Evolutionary conservation across 371 early-diverging fungal genomes (phyloP).

Genomic region (Mortierella polycephala): DNA sequence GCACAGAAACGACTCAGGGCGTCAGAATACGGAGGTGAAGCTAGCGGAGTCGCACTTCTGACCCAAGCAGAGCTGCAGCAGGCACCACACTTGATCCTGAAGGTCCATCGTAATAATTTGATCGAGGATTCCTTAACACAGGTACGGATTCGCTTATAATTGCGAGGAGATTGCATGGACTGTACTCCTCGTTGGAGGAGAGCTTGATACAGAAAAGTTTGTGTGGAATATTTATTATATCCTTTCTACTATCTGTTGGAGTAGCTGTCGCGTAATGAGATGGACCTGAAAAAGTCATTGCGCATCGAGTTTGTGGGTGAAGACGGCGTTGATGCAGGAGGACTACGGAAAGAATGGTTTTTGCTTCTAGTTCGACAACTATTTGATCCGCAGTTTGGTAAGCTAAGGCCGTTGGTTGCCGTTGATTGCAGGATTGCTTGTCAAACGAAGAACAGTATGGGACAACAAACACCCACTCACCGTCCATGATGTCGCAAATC

Average conservation of each 20-base stretch:
- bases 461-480: neutral
- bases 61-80: conserved; percentile 70
- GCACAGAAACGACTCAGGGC: conserved; percentile 34
- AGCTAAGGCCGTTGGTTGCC: conserved; percentile 15
- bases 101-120: conserved; percentile 84
- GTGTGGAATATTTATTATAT: neutral
- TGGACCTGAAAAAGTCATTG: conserved; percentile 88
- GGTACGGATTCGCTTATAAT: conserved; percentile 30
- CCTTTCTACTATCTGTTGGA: neutral
- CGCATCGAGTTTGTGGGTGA: conserved; percentile 91
- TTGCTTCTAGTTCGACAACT: conserved; percentile 89
- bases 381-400: conserved; percentile 91
- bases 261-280: conserved; percentile 71
- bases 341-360: conserved; percentile 97
- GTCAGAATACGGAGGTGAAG: conserved; percentile 16
- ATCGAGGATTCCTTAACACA: conserved; percentile 88
- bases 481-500: neutral
- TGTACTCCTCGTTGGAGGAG: too few relatives aligned
- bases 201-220: too few relatives aligned
- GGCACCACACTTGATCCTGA: conserved; percentile 81
- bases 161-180: neutral
- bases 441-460: too few relatives aligned
- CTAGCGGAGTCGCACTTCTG: conserved; percentile 15
- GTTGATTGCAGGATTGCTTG: too few relatives aligned
- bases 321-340: conserved; percentile 95